Evolutionary conservation across 2,329 filamentous ascomycete species (phyloP), one percentile per base, ranked within the genome.

Genomic region (Neopestalotiopsis clavispora): DNA sequence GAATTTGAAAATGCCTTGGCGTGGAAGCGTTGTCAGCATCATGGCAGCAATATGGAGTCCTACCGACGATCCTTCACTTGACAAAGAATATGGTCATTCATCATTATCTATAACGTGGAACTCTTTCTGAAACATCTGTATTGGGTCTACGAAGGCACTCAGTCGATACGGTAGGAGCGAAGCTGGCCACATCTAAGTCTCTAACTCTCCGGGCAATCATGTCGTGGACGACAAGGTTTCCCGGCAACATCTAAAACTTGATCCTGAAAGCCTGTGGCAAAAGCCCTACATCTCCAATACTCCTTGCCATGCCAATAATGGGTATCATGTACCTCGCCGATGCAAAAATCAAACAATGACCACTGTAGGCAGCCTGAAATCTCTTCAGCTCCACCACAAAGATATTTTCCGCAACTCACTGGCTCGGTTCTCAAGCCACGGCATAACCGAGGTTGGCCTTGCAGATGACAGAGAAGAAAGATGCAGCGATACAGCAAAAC

Each of bases 311-410:
- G 23, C 28, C 20, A 14, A 30, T 17, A 20, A 23, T 23, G 57
- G 57, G 57, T 59, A 59, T 59, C 23, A 59, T 20, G 14, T 59
- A 59, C 57, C 23, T 23, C 30, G 57, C 23, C 57, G 30, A 59
- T 59, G 30, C 57, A 59, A 59, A 34, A 59, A 30, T 4, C 20
- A 38, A 38, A 38, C 57, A 30, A 59, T 5, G 17, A 52, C 20
- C 45, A 10, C 17, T 20, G 45, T 59, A 13, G 20, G 30, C 10
- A 6, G 12, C 57, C 57, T 59, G 10, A 59, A 59, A 14, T 30
- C 13, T 34, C 14, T 28, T 34, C 57, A 17, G 30, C 20, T 23
- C 20, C 14, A 30, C 57, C 23, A 12, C 20, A 59, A 59, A 30
- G 23, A 59, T 30, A 30, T 59, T 4, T 20, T n/a, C 45, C 9